phyloP scores from a whole-genome alignment of 768 basidiomycete genomes.

The Xerocomellus dryophilus region DNA sequence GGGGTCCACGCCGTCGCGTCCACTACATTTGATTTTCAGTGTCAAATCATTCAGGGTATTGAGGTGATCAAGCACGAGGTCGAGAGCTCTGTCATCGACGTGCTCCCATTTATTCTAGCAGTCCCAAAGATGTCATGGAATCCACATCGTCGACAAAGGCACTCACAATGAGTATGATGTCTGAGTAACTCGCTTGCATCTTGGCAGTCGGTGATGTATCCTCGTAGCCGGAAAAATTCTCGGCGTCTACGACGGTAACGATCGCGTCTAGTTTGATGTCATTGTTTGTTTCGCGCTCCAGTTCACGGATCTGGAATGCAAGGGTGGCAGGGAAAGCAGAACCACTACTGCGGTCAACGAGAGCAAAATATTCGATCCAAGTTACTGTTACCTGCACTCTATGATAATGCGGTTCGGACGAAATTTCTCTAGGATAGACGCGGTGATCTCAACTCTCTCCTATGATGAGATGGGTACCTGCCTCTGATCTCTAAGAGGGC shows the following conservation, averaged over 20 bases:
- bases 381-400: slow-evolving; percentile 75
- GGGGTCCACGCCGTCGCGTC: slow-evolving; percentile 67
- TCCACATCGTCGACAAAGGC: neutral
- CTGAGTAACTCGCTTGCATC: slow-evolving; percentile 95
- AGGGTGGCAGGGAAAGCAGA: slow-evolving; percentile 95
- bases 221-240: slow-evolving; percentile 91
- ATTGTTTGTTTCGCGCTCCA: slow-evolving; percentile 73
- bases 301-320: slow-evolving; percentile 89
- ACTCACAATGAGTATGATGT: slow-evolving; percentile 80
- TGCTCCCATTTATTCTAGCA: slow-evolving; percentile 88
- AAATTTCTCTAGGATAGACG: slow-evolving; percentile 60
- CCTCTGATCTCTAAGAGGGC: slow-evolving; percentile 87
- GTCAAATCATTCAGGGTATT: slow-evolving; percentile 88
- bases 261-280: slow-evolving; percentile 87
- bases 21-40: slow-evolving; percentile 73
- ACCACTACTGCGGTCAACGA: slow-evolving; percentile 48
- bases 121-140: slow-evolving; percentile 4
- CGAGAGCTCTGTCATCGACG: slow-evolving; percentile 72
- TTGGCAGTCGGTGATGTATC: slow-evolving; percentile 88
- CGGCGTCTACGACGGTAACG: slow-evolving; percentile 85
- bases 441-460: neutral
- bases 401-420: slow-evolving; percentile 90
- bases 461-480: slow-evolving; percentile 26
- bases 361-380: neutral
- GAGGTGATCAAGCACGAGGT: slow-evolving; percentile 82